These are phyloP conservation scores for Evernia prunastri DNA, from an alignment of 495 filamentous ascomycete species.

Conservation along the genomic window DNA sequence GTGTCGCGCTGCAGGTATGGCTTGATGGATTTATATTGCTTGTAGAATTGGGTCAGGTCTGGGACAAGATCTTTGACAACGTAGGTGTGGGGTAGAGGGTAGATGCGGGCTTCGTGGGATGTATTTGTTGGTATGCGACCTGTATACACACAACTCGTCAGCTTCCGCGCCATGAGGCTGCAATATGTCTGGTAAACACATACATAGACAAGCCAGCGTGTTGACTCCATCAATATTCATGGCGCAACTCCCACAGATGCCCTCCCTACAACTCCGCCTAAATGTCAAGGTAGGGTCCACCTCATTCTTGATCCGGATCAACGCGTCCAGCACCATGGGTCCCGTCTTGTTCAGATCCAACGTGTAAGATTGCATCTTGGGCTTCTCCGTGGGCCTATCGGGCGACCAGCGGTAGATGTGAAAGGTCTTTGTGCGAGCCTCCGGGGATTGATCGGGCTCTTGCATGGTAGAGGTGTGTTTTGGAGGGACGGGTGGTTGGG, in stretches of 20 bases:
- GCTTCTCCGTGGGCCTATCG: conserved; percentile 82
- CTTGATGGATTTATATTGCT: conserved; percentile 99
- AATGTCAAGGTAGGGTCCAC: conserved; percentile 94
- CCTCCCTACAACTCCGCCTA: conserved; percentile 89
- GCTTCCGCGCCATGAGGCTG: not conserved
- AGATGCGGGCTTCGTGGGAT: conserved; percentile 80
- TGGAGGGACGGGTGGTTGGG: conserved; percentile 33
- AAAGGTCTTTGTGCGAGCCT: conserved; percentile 81
- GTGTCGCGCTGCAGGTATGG: conserved; percentile 90
- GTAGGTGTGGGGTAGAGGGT: conserved; percentile 97
- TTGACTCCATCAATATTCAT: conserved; percentile 99
- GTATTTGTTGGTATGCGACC: conserved; percentile 90
- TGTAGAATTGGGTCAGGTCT: conserved; percentile 97
- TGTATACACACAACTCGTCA: conserved; percentile 31
- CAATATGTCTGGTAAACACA: conserved; percentile 34
- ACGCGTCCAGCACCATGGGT: conserved; percentile 93
- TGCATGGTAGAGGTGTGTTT: conserved; percentile 48
- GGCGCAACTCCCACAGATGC: conserved; percentile 95
- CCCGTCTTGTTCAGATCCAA: conserved; percentile 97
- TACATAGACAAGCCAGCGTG: conserved; percentile 96
- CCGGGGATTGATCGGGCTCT: conserved; percentile 48
- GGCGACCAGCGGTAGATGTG: conserved; percentile 99
- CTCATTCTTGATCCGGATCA: conserved; percentile 99
- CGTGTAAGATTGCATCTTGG: conserved; percentile 87
- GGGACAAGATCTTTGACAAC: conserved; percentile 98